Percentiles rank a stretch among this genome's conserved stretches.
Conservation (phyloP, 2,329 filamentous ascomycete genomes). For the Achaetomium macrosporum region DNA sequence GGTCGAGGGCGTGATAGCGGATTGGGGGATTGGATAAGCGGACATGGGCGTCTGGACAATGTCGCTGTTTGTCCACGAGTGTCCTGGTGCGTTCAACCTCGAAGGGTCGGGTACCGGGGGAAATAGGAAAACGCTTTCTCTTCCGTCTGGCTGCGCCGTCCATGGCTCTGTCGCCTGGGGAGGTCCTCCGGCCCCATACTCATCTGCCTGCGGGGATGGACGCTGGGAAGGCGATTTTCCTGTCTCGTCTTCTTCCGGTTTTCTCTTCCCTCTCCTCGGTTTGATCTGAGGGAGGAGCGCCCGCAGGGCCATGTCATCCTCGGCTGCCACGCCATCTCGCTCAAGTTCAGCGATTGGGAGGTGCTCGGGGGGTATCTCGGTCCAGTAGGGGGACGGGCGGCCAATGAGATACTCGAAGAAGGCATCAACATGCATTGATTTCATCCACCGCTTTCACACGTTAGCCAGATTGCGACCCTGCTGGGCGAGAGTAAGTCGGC, state of each 20-base stretch:
- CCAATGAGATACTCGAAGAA: slow-evolving; percentile 87
- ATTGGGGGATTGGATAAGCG: slow-evolving; percentile 72
- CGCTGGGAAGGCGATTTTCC: slow-evolving; percentile 50
- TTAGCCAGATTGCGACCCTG: background rate
- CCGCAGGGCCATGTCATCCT: slow-evolving; percentile 83
- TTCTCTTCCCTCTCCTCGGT: slow-evolving; percentile 56
- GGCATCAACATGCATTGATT: slow-evolving; percentile 88
- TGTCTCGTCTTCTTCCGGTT: slow-evolving; percentile 55
- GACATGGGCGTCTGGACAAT: slow-evolving; percentile 56
- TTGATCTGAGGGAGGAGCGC: slow-evolving; percentile 74
- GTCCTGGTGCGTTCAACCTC: slow-evolving; percentile 32
- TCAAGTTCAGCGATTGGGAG: slow-evolving; percentile 58
- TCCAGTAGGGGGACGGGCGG: slow-evolving; percentile 74
- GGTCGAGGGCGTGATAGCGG: slow-evolving; percentile 64
- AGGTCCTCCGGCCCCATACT: slow-evolving; percentile 36
- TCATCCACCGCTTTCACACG: slow-evolving; percentile 74
- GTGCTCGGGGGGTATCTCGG: slow-evolving; percentile 60
- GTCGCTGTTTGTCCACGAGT: slow-evolving; percentile 47
- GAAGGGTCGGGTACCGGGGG: slow-evolving; percentile 32
- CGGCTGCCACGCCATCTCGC: slow-evolving; percentile 74
- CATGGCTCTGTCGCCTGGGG: slow-evolving; percentile 49
- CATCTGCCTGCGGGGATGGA: slow-evolving; percentile 37
- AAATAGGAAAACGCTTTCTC: slow-evolving; percentile 33
- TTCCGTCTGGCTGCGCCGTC: slow-evolving; percentile 41
- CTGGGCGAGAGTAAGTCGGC: background rate